Evolutionary conservation across 371 early-diverging fungal species (phyloP).

Genomic region (Basidiobolus meristosporus): DNA sequence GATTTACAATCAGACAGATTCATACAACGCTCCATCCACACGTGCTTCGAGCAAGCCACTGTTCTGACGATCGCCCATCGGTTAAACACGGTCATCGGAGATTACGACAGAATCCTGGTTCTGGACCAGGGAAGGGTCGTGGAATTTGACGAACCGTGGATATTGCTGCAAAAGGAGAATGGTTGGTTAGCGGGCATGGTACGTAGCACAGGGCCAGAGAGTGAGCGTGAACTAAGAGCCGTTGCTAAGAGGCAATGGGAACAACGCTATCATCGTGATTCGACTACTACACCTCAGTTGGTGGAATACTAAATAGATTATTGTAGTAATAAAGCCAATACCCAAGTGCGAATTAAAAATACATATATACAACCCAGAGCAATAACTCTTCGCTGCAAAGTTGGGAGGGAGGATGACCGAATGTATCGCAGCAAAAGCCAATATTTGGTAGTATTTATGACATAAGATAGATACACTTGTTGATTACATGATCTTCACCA

Average conservation of each 20-base stretch:
- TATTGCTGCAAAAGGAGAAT: not conserved
- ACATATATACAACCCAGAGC: no score
- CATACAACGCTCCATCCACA: slow-evolving; percentile 20
- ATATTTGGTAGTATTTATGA: no score
- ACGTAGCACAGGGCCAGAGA: slow-evolving; percentile 12
- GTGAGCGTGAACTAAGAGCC: slow-evolving; percentile 7
- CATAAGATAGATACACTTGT: no score
- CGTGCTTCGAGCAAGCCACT: slow-evolving; percentile 19
- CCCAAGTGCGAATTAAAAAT: no score
- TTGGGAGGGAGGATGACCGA: no score
- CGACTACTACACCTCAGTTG: no score
- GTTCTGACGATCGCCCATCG: slow-evolving; percentile 48
- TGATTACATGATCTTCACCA: no score
- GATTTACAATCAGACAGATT: slow-evolving; percentile 12
- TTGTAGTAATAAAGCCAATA: no score
- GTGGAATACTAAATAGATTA: no score
- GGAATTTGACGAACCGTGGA: slow-evolving; percentile 21
- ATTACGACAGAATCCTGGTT: slow-evolving; percentile 23
- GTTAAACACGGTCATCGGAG: slow-evolving; percentile 52
- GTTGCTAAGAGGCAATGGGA: slow-evolving; percentile 12
- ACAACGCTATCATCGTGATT: no score
- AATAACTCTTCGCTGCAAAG: no score
- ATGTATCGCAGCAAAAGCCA: no score
- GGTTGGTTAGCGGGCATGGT: slow-evolving; percentile 14
- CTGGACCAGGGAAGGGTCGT: slow-evolving; percentile 35